Percentiles rank a stretch among this genome's conserved stretches.
Conservation (phyloP, 352 stramenopile genomes). For the Nothophytophthora sp. region DNA sequence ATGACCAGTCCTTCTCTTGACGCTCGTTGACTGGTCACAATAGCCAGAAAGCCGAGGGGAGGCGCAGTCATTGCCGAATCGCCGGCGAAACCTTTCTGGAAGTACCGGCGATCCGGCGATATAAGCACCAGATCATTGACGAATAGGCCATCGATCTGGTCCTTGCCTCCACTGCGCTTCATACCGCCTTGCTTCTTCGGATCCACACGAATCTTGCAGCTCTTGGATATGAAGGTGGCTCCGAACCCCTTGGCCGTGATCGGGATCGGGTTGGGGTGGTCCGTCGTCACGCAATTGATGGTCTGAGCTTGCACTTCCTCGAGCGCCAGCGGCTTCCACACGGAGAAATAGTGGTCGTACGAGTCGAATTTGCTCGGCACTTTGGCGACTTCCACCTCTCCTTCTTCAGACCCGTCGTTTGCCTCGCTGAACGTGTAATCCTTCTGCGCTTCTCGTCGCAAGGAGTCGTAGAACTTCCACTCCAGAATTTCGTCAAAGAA, state of each 20-base stretch:
- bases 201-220: constrained; percentile 73
- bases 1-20: constrained; percentile 80
- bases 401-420: constrained; percentile 79
- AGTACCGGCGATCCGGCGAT: constrained; percentile 51
- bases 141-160: constrained; percentile 54
- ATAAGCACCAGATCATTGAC: constrained; percentile 84
- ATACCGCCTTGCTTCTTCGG: constrained; percentile 40
- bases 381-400: constrained; percentile 65
- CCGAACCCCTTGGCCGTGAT: constrained; percentile 49
- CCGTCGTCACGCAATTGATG: constrained; percentile 75
- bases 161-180: constrained; percentile 25
- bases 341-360: constrained; percentile 88
- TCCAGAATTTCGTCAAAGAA: constrained; percentile 87
- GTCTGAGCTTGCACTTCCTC: constrained; percentile 90
- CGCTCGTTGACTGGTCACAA: constrained; percentile 64
- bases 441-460: constrained; percentile 61
- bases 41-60: constrained; percentile 62
- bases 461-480: constrained; percentile 73
- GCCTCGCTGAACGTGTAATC: constrained; percentile 42
- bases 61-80: constrained; percentile 5
- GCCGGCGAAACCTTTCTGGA: constrained; percentile 34
- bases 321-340: constrained; percentile 86
- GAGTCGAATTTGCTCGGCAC: constrained; percentile 86
- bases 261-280: constrained; percentile 48
- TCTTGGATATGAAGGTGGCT: constrained; percentile 61